Percentiles rank a stretch among this genome's conserved stretches.
Evolutionary conservation across 306 rosid genomes (phyloP).

Genomic region (Trichosanthes truncata): DNA sequence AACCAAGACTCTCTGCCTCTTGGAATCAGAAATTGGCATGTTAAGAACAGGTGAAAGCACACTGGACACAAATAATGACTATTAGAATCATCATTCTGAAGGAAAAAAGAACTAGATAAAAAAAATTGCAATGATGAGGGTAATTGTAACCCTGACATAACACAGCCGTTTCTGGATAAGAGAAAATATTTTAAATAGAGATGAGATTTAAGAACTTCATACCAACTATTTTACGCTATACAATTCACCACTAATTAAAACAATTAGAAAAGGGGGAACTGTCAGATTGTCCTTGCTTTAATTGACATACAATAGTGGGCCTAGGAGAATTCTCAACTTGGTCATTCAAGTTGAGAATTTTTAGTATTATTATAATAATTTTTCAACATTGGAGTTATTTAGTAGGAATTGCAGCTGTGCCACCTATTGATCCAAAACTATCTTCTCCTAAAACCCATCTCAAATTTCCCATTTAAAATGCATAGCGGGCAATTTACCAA

Average conservation of each 20-base stretch:
- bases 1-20: slow-evolving; percentile 93
- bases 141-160: background rate
- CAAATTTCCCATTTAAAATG: background rate
- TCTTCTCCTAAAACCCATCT: background rate
- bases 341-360: background rate
- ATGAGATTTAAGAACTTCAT: background rate
- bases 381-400: background rate
- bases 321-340: background rate
- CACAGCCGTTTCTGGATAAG: background rate
- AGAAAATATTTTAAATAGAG: background rate
- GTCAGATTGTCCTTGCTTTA: background rate
- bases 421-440: background rate
- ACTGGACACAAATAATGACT: slow-evolving; percentile 35
- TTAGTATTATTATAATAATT: background rate
- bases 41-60: slow-evolving; percentile 96
- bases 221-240: background rate
- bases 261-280: background rate
- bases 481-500: background rate
- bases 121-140: background rate
- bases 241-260: background rate
- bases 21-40: slow-evolving; percentile 90
- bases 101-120: slow-evolving; percentile 6
- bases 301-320: background rate
- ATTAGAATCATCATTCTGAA: slow-evolving; percentile 6
- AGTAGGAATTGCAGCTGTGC: background rate